Percentiles rank a stretch among this genome's conserved stretches.
These are phyloP conservation scores for Suhomyces terraborum DNA, from an alignment of 1,139 yeast genomes.

Conservation along the genomic window DNA sequence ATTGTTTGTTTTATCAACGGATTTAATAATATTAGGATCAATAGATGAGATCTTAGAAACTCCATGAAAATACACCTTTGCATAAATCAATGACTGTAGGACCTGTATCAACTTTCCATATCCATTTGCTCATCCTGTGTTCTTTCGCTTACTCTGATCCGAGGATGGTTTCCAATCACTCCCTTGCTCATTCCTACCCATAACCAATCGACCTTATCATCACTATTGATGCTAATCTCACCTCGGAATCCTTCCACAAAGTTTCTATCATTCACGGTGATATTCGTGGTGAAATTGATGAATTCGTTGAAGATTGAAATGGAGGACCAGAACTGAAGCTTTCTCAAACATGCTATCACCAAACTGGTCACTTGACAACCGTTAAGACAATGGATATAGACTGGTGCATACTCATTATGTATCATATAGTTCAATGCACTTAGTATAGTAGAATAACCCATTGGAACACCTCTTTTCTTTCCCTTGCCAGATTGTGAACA, in stretches of 20 bases:
- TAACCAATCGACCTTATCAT: constrained; percentile 64
- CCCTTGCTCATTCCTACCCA: constrained; percentile 72
- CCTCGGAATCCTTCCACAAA: constrained; percentile 83
- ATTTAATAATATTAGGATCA: constrained; percentile 19
- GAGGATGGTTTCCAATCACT: constrained; percentile 50
- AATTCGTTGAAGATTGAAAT: constrained; percentile 88
- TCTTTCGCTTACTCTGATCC: constrained; percentile 37
- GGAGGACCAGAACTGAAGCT: constrained; percentile 84
- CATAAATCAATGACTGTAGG: too few relatives aligned
- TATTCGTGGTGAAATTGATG: constrained; percentile 72
- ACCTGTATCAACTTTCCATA: not conserved
- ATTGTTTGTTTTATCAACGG: constrained; percentile 68
- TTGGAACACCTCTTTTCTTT: constrained; percentile 77
- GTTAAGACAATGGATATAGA: constrained; percentile 82
- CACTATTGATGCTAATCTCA: constrained; percentile 53
- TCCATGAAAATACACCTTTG: too few relatives aligned
- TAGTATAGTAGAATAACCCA: constrained; percentile 63
- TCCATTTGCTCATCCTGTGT: not conserved
- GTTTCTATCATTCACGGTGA: constrained; percentile 77
- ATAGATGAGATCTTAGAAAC: too few relatives aligned
- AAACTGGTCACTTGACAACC: constrained; percentile 88
- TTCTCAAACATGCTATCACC: constrained; percentile 82
- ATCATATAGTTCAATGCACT: constrained; percentile 62
- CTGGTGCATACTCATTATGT: constrained; percentile 63
- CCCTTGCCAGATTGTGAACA: constrained; percentile 71